These are phyloP conservation scores for Leucocoprinus birnbaumii DNA, from an alignment of 768 basidiomycete genomes.

Conservation along the genomic window DNA sequence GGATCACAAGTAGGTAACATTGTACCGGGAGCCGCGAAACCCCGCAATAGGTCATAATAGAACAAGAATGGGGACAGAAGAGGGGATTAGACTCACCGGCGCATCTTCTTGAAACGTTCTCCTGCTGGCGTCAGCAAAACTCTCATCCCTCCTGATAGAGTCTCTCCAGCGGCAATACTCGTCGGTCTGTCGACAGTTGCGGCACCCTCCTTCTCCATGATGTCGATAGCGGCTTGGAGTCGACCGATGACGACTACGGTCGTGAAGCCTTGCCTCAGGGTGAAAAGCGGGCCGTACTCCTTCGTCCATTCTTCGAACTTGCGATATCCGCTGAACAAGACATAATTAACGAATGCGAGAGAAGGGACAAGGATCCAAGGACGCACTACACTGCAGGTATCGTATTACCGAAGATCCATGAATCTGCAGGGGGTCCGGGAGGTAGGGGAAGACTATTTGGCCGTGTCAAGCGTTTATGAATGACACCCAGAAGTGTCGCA, in stretches of 20 bases:
- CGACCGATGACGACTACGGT: conserved; percentile 46
- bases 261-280: conserved; percentile 46
- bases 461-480: conserved; percentile 24
- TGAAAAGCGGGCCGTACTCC: conserved; percentile 59
- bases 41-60: background rate
- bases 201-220: conserved; percentile 68
- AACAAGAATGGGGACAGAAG: background rate
- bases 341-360: background rate
- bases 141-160: conserved; percentile 56
- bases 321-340: conserved; percentile 37
- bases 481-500: conserved; percentile 24
- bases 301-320: conserved; percentile 59
- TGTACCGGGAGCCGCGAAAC: too few species aligned
- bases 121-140: conserved; percentile 54
- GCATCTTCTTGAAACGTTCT: conserved; percentile 58
- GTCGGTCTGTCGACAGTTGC: conserved; percentile 50
- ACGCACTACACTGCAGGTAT: conserved; percentile 40
- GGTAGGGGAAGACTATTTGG: conserved; percentile 29
- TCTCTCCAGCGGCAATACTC: conserved; percentile 57
- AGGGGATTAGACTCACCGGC: conserved; percentile 37
- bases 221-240: conserved; percentile 55
- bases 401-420: conserved; percentile 35
- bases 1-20: too few species aligned
- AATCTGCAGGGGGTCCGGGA: conserved; percentile 39
- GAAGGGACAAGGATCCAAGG: background rate